phyloP scores from a whole-genome alignment of 768 basidiomycete genomes.

The Lepiota venenata region DNA sequence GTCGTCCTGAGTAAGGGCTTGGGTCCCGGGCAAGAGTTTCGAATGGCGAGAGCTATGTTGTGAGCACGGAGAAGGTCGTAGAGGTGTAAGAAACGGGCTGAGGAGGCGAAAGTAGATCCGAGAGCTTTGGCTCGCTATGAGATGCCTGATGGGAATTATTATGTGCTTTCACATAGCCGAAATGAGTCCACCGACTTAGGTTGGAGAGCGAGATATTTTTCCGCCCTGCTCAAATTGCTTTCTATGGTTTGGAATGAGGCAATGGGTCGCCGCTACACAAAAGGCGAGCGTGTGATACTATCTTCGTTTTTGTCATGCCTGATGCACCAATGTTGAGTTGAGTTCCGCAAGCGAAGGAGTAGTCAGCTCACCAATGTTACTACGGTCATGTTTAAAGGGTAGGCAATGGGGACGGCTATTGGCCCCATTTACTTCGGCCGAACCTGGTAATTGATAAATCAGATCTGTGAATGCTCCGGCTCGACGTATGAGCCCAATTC shows the following conservation, averaged over 20 bases:
- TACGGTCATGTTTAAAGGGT: conserved; percentile 14
- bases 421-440: no score
- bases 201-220: conserved; percentile 71
- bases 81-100: conserved; percentile 47
- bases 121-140: conserved; percentile 59
- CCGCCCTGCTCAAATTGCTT: conserved; percentile 70
- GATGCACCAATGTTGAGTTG: conserved; percentile 35
- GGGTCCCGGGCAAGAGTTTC: conserved; percentile 44
- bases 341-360: conserved; percentile 20
- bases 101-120: conserved; percentile 45
- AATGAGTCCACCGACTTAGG: conserved; percentile 44
- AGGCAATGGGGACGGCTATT: background rate
- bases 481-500: no score
- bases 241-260: conserved; percentile 19
- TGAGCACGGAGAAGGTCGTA: conserved; percentile 66
- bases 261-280: background rate
- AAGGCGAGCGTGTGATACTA: conserved; percentile 44
- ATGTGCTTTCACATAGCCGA: background rate
- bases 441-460: no score
- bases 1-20: conserved; percentile 52
- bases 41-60: conserved; percentile 56
- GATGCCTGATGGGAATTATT: background rate
- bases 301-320: conserved; percentile 72
- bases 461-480: no score
- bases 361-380: conserved; percentile 22